Evolutionary conservation across 495 filamentous ascomycete species (phyloP), one percentile per base, ranked within the genome.

Genomic region (Trichoderma virens): DNA sequence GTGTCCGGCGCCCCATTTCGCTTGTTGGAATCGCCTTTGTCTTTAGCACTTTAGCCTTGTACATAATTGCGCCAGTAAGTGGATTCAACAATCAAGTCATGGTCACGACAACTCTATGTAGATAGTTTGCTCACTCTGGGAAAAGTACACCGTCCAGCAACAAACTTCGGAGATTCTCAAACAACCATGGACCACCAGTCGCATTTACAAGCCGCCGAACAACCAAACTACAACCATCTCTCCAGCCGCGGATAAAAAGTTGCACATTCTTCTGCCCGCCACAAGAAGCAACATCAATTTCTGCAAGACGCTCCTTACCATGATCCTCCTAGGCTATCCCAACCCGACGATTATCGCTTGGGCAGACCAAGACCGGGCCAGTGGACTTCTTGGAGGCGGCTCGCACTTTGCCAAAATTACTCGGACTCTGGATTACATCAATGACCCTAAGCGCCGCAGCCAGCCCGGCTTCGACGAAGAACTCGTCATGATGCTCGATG

Each of bases 401-500:
- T 34, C 59, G n/a, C 41, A 65, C 16, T 34, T 62, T n/a, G 64
- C 64, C 35, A 65, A 62, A 18, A 45, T 61, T 8, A 35, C 45
- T 23, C 32, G 32, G 23, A 59, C 43, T 1, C 38, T 65, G 35
- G 28, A 31, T 25, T 61, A 65, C 27, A 35, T 62, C 18, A 39
- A 62, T 31, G 64, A 45, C 11, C 45, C 34, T 16, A 16, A 23
- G 27, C 45, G 30, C 8, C 34, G 47, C 30, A 60, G n/a, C 0
- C 51, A 56, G 25, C 7, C 23, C 20, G 51, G 51, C 11, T 41
- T 45, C 25, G 59, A 61, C 59, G 59, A 62, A 2, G 64, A 65
- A 27, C 41, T 65, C n/a, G 64, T 65, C 11, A 18, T 65, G 59
- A 60, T 65, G 14, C 39, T 62, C 39, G 64, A 65, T 25, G 59